Conservation (phyloP, 768 basidiomycete genomes). For the Lentinula guzmanii region DNA sequence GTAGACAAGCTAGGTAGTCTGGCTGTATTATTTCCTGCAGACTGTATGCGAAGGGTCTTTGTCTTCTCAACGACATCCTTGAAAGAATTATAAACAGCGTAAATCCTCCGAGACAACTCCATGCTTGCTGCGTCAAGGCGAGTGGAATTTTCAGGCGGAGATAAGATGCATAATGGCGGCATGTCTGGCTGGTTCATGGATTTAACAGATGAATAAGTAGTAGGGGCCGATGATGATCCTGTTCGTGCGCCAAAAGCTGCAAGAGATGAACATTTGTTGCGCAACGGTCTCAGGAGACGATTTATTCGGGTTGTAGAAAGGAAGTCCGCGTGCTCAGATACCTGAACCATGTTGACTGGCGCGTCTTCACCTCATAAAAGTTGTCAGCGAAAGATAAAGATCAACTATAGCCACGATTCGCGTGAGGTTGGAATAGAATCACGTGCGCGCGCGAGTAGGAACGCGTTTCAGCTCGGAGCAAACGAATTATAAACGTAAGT, state of each 20-base stretch:
- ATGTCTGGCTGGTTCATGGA: background rate
- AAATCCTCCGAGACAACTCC: conserved; percentile 41
- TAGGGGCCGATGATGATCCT: background rate
- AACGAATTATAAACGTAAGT: too few species aligned
- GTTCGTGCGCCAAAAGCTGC: conserved; percentile 7
- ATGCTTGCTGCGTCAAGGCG: conserved; percentile 14
- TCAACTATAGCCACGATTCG: too few species aligned
- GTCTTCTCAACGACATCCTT: conserved; percentile 40
- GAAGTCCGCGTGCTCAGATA: background rate
- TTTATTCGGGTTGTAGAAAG: conserved; percentile 16
- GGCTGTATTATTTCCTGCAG: conserved; percentile 5
- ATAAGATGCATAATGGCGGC: conserved; percentile 8
- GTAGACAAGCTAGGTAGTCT: conserved; percentile 32
- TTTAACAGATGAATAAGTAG: conserved; percentile 4
- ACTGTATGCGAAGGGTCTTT: background rate
- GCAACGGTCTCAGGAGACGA: conserved; percentile 18
- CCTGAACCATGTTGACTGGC: background rate
- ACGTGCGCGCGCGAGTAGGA: too few species aligned
- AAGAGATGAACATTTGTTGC: conserved; percentile 16
- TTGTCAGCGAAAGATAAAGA: background rate
- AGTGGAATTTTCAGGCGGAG: background rate
- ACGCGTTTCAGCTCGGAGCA: too few species aligned
- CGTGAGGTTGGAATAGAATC: too few species aligned
- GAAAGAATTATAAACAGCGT: conserved; percentile 53
- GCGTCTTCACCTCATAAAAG: background rate